A percentile compares a stretch with the other conserved stretches of the same genome.
Evolutionary conservation across 208 protist species (phyloP).

Genomic region (Trypanosoma cruzi): DNA sequence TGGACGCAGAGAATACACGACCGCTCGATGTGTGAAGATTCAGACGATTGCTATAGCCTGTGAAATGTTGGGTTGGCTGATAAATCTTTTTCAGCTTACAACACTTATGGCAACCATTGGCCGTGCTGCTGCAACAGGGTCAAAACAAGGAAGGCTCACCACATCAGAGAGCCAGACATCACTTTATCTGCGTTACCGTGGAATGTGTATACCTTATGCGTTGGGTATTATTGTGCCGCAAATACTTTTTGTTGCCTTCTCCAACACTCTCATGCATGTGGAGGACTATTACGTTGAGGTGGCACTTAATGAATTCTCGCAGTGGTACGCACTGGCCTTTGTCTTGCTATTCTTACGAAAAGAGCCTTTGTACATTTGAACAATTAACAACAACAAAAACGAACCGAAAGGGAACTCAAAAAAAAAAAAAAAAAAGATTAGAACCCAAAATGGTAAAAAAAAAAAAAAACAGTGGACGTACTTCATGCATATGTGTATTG

Average conservation of each 20-base stretch:
- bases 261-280: constrained; percentile 37
- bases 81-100: constrained; percentile 29
- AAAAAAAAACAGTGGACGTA: no score
- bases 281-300: constrained; percentile 70
- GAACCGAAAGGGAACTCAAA: background rate
- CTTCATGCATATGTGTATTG: no score
- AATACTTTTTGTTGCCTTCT: constrained; percentile 35
- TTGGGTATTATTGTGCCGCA: constrained; percentile 41
- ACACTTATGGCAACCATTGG: constrained; percentile 12
- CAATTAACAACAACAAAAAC: background rate
- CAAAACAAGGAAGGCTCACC: background rate
- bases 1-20: background rate
- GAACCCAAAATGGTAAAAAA: no score
- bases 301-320: constrained; percentile 42
- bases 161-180: constrained; percentile 32
- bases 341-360: constrained; percentile 60
- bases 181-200: constrained; percentile 53
- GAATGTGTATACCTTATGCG: constrained; percentile 51
- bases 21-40: constrained; percentile 19
- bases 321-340: constrained; percentile 46
- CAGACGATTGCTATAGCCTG: background rate
- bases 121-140: background rate
- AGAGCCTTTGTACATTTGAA: constrained; percentile 27
- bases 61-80: constrained; percentile 4
- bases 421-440: constrained; percentile 2